Percentiles rank a stretch among this genome's conserved stretches.
These are phyloP conservation scores for Verbena officinalis DNA, from an alignment of 257 asterid genomes.

Conservation along the genomic window DNA sequence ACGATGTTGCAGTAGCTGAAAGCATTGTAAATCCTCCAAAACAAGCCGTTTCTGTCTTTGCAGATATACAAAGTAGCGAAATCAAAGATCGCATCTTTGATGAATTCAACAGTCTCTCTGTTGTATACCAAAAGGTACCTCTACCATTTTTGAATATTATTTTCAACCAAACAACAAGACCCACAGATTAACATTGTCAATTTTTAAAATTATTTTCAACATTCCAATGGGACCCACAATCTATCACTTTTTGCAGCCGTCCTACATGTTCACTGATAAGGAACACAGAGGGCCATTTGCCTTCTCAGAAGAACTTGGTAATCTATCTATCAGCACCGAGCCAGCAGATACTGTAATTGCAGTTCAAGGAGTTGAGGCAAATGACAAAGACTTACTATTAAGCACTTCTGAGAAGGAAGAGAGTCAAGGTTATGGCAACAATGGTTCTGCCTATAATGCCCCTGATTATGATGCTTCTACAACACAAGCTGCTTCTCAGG, in stretches of 20 bases:
- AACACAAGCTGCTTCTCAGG: constrained; percentile 39
- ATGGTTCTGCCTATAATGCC: constrained; percentile 75
- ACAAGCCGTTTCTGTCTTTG: constrained; percentile 99
- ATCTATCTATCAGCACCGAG: constrained; percentile 65
- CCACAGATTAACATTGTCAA: no score
- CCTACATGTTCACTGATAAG: constrained; percentile 97
- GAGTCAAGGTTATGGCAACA: constrained; percentile 52
- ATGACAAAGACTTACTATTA: constrained; percentile 85
- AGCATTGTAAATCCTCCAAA: constrained; percentile 96
- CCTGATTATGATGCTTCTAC: constrained; percentile 64
- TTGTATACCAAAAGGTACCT: constrained; percentile 90
- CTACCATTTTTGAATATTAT: background rate
- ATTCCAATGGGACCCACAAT: no score
- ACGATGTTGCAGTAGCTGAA: constrained; percentile 79
- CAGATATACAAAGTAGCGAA: constrained; percentile 93
- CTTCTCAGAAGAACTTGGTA: constrained; percentile 83
- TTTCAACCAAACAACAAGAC: no score
- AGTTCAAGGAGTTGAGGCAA: constrained; percentile 81
- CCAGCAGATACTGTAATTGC: constrained; percentile 54
- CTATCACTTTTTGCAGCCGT: constrained; percentile 67
- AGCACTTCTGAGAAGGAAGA: constrained; percentile 89
- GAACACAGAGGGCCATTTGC: constrained; percentile 97
- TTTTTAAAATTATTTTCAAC: no score
- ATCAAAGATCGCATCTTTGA: constrained; percentile 98
- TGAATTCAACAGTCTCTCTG: constrained; percentile 97